Evolutionary conservation across 2,329 filamentous ascomycete genomes (phyloP).

Genomic region (Penicillium sclerotigenum): DNA sequence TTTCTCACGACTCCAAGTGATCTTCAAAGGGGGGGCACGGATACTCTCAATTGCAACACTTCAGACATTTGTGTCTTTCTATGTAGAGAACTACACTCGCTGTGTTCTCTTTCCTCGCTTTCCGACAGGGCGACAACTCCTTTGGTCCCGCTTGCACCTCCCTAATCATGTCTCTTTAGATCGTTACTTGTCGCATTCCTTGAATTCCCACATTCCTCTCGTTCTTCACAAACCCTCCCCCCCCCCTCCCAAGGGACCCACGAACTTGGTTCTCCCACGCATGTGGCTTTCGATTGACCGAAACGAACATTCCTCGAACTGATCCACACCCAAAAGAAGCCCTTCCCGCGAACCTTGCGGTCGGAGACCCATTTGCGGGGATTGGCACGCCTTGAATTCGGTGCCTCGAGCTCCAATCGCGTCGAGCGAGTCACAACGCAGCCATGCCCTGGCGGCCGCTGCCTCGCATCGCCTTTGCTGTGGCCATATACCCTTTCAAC

Average conservation of each 20-base stretch:
- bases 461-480: conserved; percentile 94
- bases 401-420: conserved; percentile 6
- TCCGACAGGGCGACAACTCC: not conserved
- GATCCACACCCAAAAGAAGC: conserved; percentile 11
- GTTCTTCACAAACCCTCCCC: not conserved
- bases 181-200: conserved; percentile 20
- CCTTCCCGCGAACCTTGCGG: conserved; percentile 11
- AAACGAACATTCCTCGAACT: conserved; percentile 26
- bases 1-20: conserved; percentile 32
- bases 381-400: conserved; percentile 17
- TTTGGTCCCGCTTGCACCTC: not conserved
- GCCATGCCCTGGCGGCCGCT: conserved; percentile 95
- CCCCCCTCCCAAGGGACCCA: conserved; percentile 11
- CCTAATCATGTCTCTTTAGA: conserved; percentile 19
- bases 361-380: conserved; percentile 25
- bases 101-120: conserved; percentile 4
- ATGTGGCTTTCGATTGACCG: conserved; percentile 29
- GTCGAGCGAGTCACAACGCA: conserved; percentile 16
- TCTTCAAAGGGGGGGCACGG: conserved; percentile 25
- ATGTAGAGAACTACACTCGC: conserved; percentile 5
- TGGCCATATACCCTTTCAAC: conserved; percentile 91
- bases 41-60: conserved; percentile 12
- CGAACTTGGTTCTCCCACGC: conserved; percentile 12
- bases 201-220: conserved; percentile 23
- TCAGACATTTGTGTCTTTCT: conserved; percentile 7